These are phyloP conservation scores for Brassica rapa DNA, from an alignment of 345 rosid genomes.

Conservation along the genomic window DNA sequence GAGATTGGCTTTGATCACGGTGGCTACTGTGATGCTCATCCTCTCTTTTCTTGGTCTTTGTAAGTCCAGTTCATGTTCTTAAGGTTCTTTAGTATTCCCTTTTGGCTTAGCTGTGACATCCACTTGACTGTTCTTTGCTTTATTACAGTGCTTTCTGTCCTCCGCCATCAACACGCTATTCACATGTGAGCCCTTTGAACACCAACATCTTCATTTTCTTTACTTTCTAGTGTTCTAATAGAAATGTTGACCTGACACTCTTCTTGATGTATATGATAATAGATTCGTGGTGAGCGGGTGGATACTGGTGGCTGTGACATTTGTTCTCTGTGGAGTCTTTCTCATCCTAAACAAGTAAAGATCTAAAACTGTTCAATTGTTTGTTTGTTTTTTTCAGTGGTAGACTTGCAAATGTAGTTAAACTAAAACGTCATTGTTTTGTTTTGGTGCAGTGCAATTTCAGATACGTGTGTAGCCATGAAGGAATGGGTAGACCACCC, in stretches of 20 bases:
- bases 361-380: constrained; percentile 2
- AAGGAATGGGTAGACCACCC: constrained; percentile 93
- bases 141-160: constrained; percentile 67
- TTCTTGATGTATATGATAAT: no score
- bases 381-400: constrained; percentile 2
- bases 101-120: constrained; percentile 25
- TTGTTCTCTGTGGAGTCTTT: constrained; percentile 82
- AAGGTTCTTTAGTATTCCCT: neutral
- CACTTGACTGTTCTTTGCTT: constrained; percentile 13
- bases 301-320: constrained; percentile 83
- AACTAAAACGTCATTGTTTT: neutral
- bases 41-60: constrained; percentile 82
- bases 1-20: constrained; percentile 70
- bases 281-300: constrained; percentile 90
- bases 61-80: constrained; percentile 46
- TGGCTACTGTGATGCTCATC: constrained; percentile 86
- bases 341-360: constrained; percentile 80
- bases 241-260: constrained; percentile 2
- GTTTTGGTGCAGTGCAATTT: constrained; percentile 57
- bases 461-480: constrained; percentile 94
- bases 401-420: neutral
- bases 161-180: constrained; percentile 72
- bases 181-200: constrained; percentile 58
- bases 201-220: constrained; percentile 9
- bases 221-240: neutral